These are phyloP conservation scores for Suhomyces bribrorum DNA, from an alignment of 1,139 yeast species.

Conservation along the genomic window DNA sequence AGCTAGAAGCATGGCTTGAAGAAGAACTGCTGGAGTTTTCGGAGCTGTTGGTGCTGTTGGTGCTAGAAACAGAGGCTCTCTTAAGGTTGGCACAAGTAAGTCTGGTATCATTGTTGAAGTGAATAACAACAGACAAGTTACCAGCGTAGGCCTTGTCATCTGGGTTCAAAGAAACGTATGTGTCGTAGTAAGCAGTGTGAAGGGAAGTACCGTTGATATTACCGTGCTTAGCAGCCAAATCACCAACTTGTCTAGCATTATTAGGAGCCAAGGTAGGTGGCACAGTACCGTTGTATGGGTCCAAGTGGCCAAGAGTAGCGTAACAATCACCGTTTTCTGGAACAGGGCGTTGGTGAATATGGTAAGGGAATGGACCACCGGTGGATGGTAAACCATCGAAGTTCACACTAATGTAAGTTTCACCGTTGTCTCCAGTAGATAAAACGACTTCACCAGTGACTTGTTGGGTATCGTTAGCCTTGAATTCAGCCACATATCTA, in stretches of 20 bases:
- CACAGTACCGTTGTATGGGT: constrained; percentile 40
- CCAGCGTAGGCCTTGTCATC: constrained; percentile 38
- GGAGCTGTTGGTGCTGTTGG: constrained; percentile 5
- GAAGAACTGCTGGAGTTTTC: constrained; percentile 1
- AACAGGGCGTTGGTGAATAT: constrained; percentile 40
- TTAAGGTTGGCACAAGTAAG: constrained; percentile 46
- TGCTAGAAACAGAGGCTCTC: constrained; percentile 7
- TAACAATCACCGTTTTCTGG: constrained; percentile 44
- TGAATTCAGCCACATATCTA: constrained; percentile 26
- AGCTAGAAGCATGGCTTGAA: not conserved
- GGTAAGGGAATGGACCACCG: constrained; percentile 48
- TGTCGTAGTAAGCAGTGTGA: constrained; percentile 32
- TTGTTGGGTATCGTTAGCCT: constrained; percentile 16
- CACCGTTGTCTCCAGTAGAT: constrained; percentile 33
- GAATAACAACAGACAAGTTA: constrained; percentile 40
- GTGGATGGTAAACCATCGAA: constrained; percentile 34
- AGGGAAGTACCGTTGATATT: constrained; percentile 27
- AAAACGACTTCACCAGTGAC: constrained; percentile 35
- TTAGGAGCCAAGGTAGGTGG: constrained; percentile 26
- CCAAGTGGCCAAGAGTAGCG: constrained; percentile 39
- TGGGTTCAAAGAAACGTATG: constrained; percentile 41
- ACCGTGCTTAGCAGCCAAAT: constrained; percentile 47
- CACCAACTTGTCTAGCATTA: constrained; percentile 35
- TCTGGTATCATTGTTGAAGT: constrained; percentile 34
- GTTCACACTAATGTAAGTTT: constrained; percentile 35